Evolutionary conservation across 225 moss, liverwort and hornwort genomes (phyloP).

Genomic region (Physcomitrellopsis africana): DNA sequence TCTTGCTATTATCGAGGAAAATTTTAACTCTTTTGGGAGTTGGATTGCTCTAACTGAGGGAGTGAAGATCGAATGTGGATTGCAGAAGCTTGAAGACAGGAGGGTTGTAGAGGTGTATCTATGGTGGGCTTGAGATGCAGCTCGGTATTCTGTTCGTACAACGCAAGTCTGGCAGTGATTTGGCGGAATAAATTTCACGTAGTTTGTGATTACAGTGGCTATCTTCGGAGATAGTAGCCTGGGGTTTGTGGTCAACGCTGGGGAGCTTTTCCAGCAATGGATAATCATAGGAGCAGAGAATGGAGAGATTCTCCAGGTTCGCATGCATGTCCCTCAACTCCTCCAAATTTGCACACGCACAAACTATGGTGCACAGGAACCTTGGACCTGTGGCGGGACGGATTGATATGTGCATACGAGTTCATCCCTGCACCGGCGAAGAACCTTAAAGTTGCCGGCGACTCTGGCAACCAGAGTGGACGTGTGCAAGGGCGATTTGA

Average conservation of each 20-base stretch:
- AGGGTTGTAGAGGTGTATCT: not conserved
- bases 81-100: slow-evolving; percentile 18
- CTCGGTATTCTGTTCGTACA: not conserved
- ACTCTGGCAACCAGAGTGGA: slow-evolving; percentile 63
- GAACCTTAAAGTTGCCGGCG: slow-evolving; percentile 64
- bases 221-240: slow-evolving; percentile 26
- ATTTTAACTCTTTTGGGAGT: not conserved
- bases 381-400: slow-evolving; percentile 83
- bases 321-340: not conserved
- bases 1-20: not conserved
- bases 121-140: slow-evolving; percentile 16
- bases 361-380: slow-evolving; percentile 47
- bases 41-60: not conserved
- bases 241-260: slow-evolving; percentile 24
- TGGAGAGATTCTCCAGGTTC: not conserved
- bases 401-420: slow-evolving; percentile 85
- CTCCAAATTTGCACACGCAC: slow-evolving; percentile 22
- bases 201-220: slow-evolving; percentile 16
- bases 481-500: slow-evolving; percentile 68
- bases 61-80: not conserved
- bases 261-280: slow-evolving; percentile 34
- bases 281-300: not conserved
- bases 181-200: slow-evolving; percentile 15
- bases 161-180: not conserved
- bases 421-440: slow-evolving; percentile 53